phyloP scores from a whole-genome alignment of 2,329 filamentous ascomycete species.

The Sclerotinia borealis region DNA sequence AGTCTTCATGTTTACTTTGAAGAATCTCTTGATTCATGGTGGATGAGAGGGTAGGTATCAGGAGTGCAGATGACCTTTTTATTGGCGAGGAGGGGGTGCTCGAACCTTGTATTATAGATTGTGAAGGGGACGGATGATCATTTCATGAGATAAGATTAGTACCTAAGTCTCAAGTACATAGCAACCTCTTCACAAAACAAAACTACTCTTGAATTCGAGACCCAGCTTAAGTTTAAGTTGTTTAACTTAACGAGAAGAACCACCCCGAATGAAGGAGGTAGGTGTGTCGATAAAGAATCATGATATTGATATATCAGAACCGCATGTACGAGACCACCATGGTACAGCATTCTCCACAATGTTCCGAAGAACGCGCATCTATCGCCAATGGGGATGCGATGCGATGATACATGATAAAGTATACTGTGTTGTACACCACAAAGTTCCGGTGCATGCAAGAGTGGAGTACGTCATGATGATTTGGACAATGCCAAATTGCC shows the following conservation, averaged over 20 bases:
- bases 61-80: conserved; percentile 10
- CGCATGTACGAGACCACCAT: background rate
- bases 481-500: background rate
- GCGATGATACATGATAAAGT: background rate
- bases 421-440: conserved; percentile 4
- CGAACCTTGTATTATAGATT: conserved; percentile 4
- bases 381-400: background rate
- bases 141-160: conserved; percentile 6
- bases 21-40: background rate
- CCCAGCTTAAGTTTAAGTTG: background rate
- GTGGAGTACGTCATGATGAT: conserved; percentile 1
- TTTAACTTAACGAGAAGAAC: background rate
- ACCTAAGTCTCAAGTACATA: background rate
- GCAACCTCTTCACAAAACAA: background rate
- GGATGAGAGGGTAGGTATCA: background rate
- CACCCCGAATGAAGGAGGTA: background rate
- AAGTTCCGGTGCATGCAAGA: background rate
- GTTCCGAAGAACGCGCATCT: conserved; percentile 1
- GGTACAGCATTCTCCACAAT: background rate
- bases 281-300: conserved; percentile 5
- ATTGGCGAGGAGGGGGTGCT: conserved; percentile 2
- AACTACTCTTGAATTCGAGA: too few species aligned
- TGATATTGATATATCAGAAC: background rate
- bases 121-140: conserved; percentile 8
- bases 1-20: background rate